Percentiles rank a stretch among this genome's conserved stretches.
phyloP scores from a whole-genome alignment of 179 eudicot species.

The Patellifolia procumbens region DNA sequence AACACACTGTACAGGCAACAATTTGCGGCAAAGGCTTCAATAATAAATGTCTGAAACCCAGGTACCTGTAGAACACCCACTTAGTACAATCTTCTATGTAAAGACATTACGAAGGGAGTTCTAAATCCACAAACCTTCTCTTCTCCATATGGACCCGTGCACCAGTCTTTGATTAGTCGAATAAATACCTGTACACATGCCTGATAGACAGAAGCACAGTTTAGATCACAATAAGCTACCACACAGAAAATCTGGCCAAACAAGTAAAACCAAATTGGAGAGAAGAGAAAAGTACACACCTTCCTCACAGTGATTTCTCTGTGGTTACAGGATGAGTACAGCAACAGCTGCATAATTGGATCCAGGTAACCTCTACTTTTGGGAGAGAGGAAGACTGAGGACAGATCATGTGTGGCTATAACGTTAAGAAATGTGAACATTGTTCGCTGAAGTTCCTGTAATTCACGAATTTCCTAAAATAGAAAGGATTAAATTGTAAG shows the following conservation, averaged over 20 bases:
- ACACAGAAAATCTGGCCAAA: background rate
- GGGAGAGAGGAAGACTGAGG: conserved; percentile 74
- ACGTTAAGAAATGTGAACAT: conserved; percentile 83
- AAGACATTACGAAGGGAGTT: conserved; percentile 1
- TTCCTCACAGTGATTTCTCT: conserved; percentile 78
- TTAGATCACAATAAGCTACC: conserved; percentile 20
- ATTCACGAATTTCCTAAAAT: conserved; percentile 85
- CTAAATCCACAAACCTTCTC: conserved; percentile 64
- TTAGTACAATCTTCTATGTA: conserved; percentile 7
- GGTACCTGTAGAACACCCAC: conserved; percentile 67
- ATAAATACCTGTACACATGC: conserved; percentile 88
- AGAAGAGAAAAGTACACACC: conserved; percentile 42
- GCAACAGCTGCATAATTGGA: conserved; percentile 70
- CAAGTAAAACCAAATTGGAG: conserved; percentile 4
- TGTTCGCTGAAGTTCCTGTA: conserved; percentile 82
- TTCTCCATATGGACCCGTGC: conserved; percentile 60
- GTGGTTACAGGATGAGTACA: conserved; percentile 70
- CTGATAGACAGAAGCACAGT: conserved; percentile 36
- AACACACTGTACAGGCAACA: conserved; percentile 96
- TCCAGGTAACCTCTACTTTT: conserved; percentile 62
- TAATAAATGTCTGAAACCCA: conserved; percentile 78
- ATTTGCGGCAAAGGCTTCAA: conserved; percentile 71
- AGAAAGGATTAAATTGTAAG: conserved; percentile 19
- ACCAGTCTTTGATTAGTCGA: conserved; percentile 90
- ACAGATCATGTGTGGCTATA: conserved; percentile 83